Percentiles rank a stretch among this genome's conserved stretches.
Evolutionary conservation across 306 rosid genomes (phyloP).

Genomic region (Cicer chorassanicum): DNA sequence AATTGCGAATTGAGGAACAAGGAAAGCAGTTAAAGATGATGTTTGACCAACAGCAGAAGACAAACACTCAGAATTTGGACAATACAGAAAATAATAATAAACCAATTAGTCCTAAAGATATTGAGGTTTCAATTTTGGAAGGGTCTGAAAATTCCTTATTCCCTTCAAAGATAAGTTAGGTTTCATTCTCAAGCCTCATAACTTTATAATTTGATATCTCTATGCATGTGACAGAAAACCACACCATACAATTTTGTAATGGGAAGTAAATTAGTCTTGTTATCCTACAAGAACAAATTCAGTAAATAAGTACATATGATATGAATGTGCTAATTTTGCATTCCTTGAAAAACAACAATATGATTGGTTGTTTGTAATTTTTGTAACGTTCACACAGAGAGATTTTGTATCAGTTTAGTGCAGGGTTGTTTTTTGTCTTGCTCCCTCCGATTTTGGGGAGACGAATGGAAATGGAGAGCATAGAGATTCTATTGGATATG

Average conservation of each 20-base stretch:
- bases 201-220: not conserved
- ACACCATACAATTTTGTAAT: conserved; percentile 12
- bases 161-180: conserved; percentile 55
- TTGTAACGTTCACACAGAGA: conserved; percentile 15
- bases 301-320: conserved; percentile 33
- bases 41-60: conserved; percentile 62
- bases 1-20: conserved; percentile 61
- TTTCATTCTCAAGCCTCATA: not conserved
- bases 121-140: conserved; percentile 49
- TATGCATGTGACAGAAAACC: not conserved
- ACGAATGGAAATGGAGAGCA: not conserved
- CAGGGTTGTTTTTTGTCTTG: not conserved
- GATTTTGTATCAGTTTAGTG: conserved; percentile 2
- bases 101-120: conserved; percentile 42
- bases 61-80: conserved; percentile 46
- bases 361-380: not conserved
- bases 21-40: conserved; percentile 66
- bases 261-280: conserved; percentile 10
- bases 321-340: conserved; percentile 33
- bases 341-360: conserved; percentile 15
- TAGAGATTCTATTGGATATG: not conserved
- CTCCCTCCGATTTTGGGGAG: not conserved
- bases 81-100: conserved; percentile 31
- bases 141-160: conserved; percentile 42
- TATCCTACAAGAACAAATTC: conserved; percentile 5